Base-by-base conservation (phyloP, 495 filamentous ascomycete genomes). In the Neurospora terricola region DNA sequence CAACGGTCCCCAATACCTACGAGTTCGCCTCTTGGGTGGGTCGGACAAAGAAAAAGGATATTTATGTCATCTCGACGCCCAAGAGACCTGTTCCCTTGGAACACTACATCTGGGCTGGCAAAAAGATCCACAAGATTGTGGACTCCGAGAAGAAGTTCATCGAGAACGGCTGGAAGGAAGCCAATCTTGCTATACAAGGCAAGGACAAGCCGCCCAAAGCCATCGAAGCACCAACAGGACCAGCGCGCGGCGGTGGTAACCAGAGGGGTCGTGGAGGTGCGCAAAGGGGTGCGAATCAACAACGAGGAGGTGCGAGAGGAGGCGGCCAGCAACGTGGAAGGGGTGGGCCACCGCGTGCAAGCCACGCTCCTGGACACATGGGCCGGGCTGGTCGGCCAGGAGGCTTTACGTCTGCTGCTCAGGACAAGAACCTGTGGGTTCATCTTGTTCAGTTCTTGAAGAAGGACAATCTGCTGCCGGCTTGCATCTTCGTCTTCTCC, bases 11-110 rank as follows among this genome's bases (percentile, higher is more conserved):
- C 11, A 99, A 99, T 81, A 98, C 96, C 2, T 87, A 97, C 74
- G 96, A 99, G 80, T 99, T 99, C 78, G 96, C 96, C 23, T 98
- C 93, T 7, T 99, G 96, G 96, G 96, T 99, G 42, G 96, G 96
- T 42, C 88, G 96, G 69, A 98, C 96, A 21, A 99, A 99, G 85
- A 94, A 97, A 83, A 97, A 97, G 84, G 92, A 99, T 80, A 98
- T 99, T 70, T 99, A 98, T 80, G 96, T 99, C 69, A 99, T 99
- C 69, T 98, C 96, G 2, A 99, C 96, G 3, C 90, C 93, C 11
- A 99, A 98, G 80, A 88, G 96, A 72, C 96, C 96, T 7, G 93
- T 99, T 18, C 96, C 96, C 0, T 83, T 99, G 21, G 95, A 99
- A 79, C 96, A 99, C 80, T 99, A 93, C 79, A 87, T 99, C 7